Evolutionary conservation across 2,329 filamentous ascomycete genomes (phyloP).

Genomic region (Colletotrichum graminicola): DNA sequence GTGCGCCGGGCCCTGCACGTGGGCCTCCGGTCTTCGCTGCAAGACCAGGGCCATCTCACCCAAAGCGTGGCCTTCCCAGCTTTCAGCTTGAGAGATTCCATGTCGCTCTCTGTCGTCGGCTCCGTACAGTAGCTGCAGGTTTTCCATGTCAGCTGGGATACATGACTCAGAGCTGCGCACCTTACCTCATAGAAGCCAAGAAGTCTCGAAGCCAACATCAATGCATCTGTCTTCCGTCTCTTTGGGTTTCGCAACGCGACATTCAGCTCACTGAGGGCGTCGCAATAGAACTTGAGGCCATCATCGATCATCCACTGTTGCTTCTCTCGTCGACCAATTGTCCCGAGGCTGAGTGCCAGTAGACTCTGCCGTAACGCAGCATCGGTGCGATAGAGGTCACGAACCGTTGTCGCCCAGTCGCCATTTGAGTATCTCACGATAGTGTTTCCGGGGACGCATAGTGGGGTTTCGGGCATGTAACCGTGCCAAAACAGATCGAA

Average conservation of each 20-base stretch:
- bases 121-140: slow-evolving; percentile 40
- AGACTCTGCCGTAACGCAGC: slow-evolving; percentile 36
- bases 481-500: slow-evolving; percentile 42
- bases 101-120: slow-evolving; percentile 38
- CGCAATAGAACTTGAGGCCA: slow-evolving; percentile 44
- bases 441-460: slow-evolving; percentile 8
- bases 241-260: slow-evolving; percentile 15
- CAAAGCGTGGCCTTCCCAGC: slow-evolving; percentile 41
- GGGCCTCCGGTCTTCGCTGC: slow-evolving; percentile 24
- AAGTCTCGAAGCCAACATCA: slow-evolving; percentile 35
- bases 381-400: slow-evolving; percentile 43
- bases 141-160: slow-evolving; percentile 2
- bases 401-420: slow-evolving; percentile 44
- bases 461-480: slow-evolving; percentile 38
- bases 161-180: background rate
- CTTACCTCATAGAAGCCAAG: slow-evolving; percentile 45
- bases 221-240: slow-evolving; percentile 36
- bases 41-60: slow-evolving; percentile 41
- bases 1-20: slow-evolving; percentile 40
- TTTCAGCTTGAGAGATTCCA: slow-evolving; percentile 39
- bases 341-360: slow-evolving; percentile 44
- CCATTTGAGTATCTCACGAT: slow-evolving; percentile 28
- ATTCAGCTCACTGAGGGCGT: slow-evolving; percentile 40
- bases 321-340: slow-evolving; percentile 42
- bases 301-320: slow-evolving; percentile 43